Percentiles rank a stretch among this genome's conserved stretches.
These are phyloP conservation scores for Uronychia binucleata DNA, from an alignment of 73 alveolate species.

Conservation along the genomic window DNA sequence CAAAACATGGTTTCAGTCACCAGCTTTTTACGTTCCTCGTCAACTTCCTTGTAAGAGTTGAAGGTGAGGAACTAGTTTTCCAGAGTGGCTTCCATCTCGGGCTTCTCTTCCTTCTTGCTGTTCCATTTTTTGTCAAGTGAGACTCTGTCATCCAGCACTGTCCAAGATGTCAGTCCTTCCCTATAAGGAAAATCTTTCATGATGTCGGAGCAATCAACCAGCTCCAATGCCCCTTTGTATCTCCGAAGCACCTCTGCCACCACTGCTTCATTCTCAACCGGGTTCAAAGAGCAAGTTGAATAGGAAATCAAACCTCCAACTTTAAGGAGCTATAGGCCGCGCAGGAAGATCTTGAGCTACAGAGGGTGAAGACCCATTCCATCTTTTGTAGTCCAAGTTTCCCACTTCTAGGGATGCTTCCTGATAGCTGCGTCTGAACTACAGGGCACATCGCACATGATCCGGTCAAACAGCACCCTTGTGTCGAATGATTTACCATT, in stretches of 20 bases:
- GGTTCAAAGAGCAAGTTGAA: constrained; percentile 99
- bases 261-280: constrained; percentile 98
- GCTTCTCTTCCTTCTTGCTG: constrained; percentile 6
- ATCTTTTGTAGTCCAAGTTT: constrained; percentile 93
- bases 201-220: constrained; percentile 72
- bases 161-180: constrained; percentile 89
- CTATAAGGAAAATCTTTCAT: constrained; percentile 76
- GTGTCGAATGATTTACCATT: constrained; percentile 17
- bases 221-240: constrained; percentile 76
- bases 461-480: constrained; percentile 86
- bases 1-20: constrained; percentile 72
- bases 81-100: neutral
- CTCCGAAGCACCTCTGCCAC: constrained; percentile 80
- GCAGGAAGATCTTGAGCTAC: constrained; percentile 85
- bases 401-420: constrained; percentile 96
- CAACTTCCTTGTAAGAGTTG: constrained; percentile 54
- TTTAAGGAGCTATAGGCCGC: constrained; percentile 88
- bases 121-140: neutral
- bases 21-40: constrained; percentile 49
- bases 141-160: constrained; percentile 44
- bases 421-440: constrained; percentile 99
- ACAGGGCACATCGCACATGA: constrained; percentile 99
- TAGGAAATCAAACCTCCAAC: constrained; percentile 96
- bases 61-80: constrained; percentile 42
- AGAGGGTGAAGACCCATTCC: constrained; percentile 91